Conservation (phyloP, 352 stramenopile species). For the Globisporangium cederbergense region DNA sequence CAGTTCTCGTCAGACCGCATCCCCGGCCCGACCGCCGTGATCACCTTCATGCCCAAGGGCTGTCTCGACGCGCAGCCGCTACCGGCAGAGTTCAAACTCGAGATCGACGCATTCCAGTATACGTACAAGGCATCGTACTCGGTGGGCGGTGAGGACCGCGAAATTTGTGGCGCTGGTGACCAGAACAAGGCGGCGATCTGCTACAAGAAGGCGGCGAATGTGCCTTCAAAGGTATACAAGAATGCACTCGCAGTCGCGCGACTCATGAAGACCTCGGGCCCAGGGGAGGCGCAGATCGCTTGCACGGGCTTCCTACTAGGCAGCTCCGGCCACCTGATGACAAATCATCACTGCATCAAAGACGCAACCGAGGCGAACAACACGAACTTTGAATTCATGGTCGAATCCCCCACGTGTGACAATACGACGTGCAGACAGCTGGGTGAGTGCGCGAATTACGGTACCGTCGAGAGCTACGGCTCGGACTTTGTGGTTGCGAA, state of each 20-base stretch:
- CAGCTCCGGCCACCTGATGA: constrained; percentile 43
- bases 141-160: constrained; percentile 15
- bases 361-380: constrained; percentile 21
- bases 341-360: constrained; percentile 49
- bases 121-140: constrained; percentile 15
- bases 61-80: constrained; percentile 1
- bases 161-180: constrained; percentile 30
- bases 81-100: constrained; percentile 23
- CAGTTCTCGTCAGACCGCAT: constrained; percentile 35
- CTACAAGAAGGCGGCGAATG: constrained; percentile 22
- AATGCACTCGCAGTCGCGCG: constrained; percentile 33
- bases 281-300: constrained; percentile 12
- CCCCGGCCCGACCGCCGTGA: constrained; percentile 20
- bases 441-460: constrained; percentile 29
- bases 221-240: constrained; percentile 19
- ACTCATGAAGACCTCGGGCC: constrained; percentile 28
- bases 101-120: constrained; percentile 32
- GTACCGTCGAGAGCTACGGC: constrained; percentile 21
- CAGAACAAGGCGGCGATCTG: constrained; percentile 37
- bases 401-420: constrained; percentile 34
- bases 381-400: constrained; percentile 35
- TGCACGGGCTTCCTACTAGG: constrained; percentile 49
- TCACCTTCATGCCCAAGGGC: constrained; percentile 26
- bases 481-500: constrained; percentile 24
- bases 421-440: constrained; percentile 22